Conservation (phyloP, 1,139 yeast species). For the Kluyveromyces sp. region DNA sequence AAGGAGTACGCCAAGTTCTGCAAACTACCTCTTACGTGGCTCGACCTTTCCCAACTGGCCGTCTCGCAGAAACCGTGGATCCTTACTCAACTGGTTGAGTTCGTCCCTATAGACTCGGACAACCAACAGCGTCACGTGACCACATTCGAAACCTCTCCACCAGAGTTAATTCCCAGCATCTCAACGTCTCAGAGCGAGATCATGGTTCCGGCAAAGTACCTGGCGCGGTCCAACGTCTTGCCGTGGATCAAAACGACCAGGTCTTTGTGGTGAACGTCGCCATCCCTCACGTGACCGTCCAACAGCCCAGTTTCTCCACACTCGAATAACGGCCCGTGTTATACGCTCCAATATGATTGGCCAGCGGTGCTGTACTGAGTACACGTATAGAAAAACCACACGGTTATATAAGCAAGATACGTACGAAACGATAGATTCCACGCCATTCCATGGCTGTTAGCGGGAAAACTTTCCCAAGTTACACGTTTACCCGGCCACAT, state of each 20-base stretch:
- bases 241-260: constrained; percentile 3
- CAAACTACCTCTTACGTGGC: constrained; percentile 45
- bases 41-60: constrained; percentile 34
- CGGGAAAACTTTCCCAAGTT: too few species aligned
- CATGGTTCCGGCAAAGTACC: constrained; percentile 3
- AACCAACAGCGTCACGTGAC: background rate
- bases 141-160: background rate
- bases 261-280: constrained; percentile 2
- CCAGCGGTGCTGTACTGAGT: constrained; percentile 1
- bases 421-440: constrained; percentile 3
- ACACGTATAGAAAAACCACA: background rate
- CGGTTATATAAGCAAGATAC: constrained; percentile 1
- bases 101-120: constrained; percentile 1
- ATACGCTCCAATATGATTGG: constrained; percentile 15
- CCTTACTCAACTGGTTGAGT: constrained; percentile 16
- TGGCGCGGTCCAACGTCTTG: background rate
- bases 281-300: background rate
- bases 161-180: background rate
- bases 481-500: background rate
- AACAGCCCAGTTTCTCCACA: background rate
- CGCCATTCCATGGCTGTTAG: too few species aligned
- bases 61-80: constrained; percentile 11
- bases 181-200: background rate
- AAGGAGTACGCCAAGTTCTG: constrained; percentile 44
- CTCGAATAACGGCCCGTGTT: background rate